A percentile compares a stretch with the other conserved stretches of the same genome.
Evolutionary conservation across 108 stramenopile species (phyloP).

Genomic region (Fragilariopsis cylindrus): DNA sequence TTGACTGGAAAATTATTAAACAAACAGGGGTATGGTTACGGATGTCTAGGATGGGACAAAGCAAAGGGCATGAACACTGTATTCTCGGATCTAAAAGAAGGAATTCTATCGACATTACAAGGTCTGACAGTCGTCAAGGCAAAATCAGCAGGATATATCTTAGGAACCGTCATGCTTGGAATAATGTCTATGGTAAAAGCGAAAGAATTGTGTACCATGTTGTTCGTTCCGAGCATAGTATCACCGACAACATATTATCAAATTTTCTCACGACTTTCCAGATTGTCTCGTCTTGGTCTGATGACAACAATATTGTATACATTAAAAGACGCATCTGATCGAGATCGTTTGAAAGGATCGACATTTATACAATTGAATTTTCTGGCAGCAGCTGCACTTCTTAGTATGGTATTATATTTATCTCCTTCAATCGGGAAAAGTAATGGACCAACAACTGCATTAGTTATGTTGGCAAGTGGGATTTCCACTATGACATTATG

Average conservation of each 20-base stretch:
- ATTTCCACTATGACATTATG: conserved; percentile 2
- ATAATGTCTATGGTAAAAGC: conserved; percentile 35
- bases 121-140: conserved; percentile 21
- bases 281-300: conserved; percentile 46
- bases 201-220: conserved; percentile 29
- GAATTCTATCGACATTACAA: conserved; percentile 14
- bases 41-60: conserved; percentile 54
- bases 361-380: conserved; percentile 71
- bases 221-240: background rate
- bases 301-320: conserved; percentile 50
- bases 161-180: conserved; percentile 35
- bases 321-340: conserved; percentile 72
- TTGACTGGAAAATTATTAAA: conserved; percentile 30
- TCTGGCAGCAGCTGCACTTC: conserved; percentile 23
- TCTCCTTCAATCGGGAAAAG: conserved; percentile 6
- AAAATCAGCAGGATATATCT: conserved; percentile 34
- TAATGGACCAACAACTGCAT: background rate
- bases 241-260: background rate
- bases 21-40: conserved; percentile 45
- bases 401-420: conserved; percentile 5
- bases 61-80: background rate
- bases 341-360: conserved; percentile 57
- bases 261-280: conserved; percentile 25
- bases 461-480: background rate
- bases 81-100: conserved; percentile 23